Base-by-base conservation (phyloP, 2,329 filamentous ascomycete genomes). In the Pezicula carpinea region DNA sequence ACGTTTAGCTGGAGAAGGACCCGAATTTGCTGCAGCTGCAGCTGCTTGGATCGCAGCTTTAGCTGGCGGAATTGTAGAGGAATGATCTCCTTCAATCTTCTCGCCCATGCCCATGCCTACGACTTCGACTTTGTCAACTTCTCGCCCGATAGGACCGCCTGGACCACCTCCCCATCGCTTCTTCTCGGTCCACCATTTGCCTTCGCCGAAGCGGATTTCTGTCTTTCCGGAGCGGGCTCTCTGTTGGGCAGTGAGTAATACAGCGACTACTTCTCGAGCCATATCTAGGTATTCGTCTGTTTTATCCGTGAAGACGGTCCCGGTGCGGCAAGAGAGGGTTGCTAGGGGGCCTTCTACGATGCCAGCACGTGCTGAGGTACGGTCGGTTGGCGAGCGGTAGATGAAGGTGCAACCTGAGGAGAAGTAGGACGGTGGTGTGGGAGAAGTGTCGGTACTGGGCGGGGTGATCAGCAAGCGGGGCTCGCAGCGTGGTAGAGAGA, bases 241-340 rank as follows among this genome's bases (percentile, higher is more conserved):
- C 52, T 84, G 80, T 59, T 86, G 82, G 0, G 82, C 82, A 6
- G 80, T 80, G 39, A 83, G 68, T 4, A 86, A 67, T 0, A 78
- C 74, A 3, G 80, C 78, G 22, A 82, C 67, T 0, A 84, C 61
- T 60, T 85, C 82, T 29, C 80, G 72, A 0, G 76, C 76, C 18
- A 85, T 69, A 58, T 85, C 85, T 34, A 82, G 69, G 23, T 76
- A 67, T 48, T 84, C 77, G 34, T 89, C 83, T 43, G 74, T 65
- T 41, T 70, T 71, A 6, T 65, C 64, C 31, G 71, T 55, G 58
- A 85, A 85, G 22, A 64, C 67, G 6, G 74, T 77, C 11, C 72
- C 74, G 41, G 76, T 74, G 23, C 82, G 73, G 6, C 77, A 72
- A 46, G 77, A 82, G 18, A 85, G 70, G 3, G 76, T 78, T 1